A percentile compares a stretch with the other conserved stretches of the same genome.
Evolutionary conservation across 352 stramenopile species (phyloP).

Genomic region (Phytophthora sp.): DNA sequence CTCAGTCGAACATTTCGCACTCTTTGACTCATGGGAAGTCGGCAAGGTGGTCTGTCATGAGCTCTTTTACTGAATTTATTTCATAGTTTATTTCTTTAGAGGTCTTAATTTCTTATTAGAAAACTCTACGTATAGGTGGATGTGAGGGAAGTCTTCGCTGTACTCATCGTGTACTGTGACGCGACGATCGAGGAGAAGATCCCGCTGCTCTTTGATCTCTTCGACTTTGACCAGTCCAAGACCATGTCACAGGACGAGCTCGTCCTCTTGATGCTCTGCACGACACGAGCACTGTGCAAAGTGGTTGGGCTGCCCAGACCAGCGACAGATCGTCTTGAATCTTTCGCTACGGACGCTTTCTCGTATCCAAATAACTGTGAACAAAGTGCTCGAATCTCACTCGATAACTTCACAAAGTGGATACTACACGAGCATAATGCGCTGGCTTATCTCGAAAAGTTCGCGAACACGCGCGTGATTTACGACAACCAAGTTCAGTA

Average conservation of each 20-base stretch:
- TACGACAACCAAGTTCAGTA: slow-evolving; percentile 74
- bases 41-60: slow-evolving; percentile 49
- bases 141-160: slow-evolving; percentile 77
- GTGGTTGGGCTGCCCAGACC: slow-evolving; percentile 64
- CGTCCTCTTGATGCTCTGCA: slow-evolving; percentile 75
- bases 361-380: slow-evolving; percentile 62
- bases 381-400: slow-evolving; percentile 60
- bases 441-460: slow-evolving; percentile 62
- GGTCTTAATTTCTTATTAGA: no score
- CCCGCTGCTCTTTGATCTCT: slow-evolving; percentile 77
- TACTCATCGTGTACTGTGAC: slow-evolving; percentile 79
- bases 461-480: slow-evolving; percentile 66
- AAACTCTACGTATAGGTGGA: slow-evolving; percentile 74
- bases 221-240: slow-evolving; percentile 81
- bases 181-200: slow-evolving; percentile 69
- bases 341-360: slow-evolving; percentile 58
- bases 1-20: slow-evolving; percentile 65
- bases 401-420: slow-evolving; percentile 69
- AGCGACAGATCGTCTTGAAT: slow-evolving; percentile 55
- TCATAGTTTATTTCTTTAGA: background rate
- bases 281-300: slow-evolving; percentile 75
- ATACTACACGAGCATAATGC: slow-evolving; percentile 54
- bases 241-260: slow-evolving; percentile 72
- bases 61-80: slow-evolving; percentile 1
- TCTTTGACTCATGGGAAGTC: slow-evolving; percentile 68